These are phyloP conservation scores for Aschersonia sp. DNA, from an alignment of 2,329 filamentous ascomycete species.

Conservation along the genomic window DNA sequence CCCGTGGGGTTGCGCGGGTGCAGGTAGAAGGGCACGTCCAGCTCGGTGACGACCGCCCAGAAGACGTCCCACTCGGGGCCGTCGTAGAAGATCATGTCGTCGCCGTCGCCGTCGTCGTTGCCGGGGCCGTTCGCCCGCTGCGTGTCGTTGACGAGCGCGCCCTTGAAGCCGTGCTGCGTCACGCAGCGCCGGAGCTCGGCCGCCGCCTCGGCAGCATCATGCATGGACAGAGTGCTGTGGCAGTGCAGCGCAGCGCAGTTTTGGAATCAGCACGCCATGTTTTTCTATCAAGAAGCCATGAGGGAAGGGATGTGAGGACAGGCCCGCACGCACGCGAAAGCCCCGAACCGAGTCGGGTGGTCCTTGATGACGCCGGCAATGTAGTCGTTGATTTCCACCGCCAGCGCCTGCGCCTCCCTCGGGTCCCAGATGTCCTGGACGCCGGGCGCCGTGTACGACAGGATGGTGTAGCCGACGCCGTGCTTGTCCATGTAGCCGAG, in stretches of 20 bases:
- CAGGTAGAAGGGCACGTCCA: slow-evolving; percentile 51
- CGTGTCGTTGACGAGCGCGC: slow-evolving; percentile 46
- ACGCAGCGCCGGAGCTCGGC: slow-evolving; percentile 38
- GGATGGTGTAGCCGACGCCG: slow-evolving; percentile 31
- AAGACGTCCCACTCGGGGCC: slow-evolving; percentile 44
- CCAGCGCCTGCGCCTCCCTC: slow-evolving; percentile 23
- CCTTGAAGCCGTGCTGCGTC: slow-evolving; percentile 44
- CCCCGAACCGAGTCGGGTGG: slow-evolving; percentile 26
- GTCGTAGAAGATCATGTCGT: slow-evolving; percentile 52
- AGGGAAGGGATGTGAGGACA: not conserved
- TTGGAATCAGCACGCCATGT: too few relatives aligned
- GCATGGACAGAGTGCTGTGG: slow-evolving; percentile 34
- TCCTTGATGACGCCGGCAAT: slow-evolving; percentile 21
- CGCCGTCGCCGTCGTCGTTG: slow-evolving; percentile 40
- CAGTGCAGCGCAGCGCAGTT: too few relatives aligned
- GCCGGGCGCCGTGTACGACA: slow-evolving; percentile 33
- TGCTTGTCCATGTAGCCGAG: slow-evolving; percentile 28
- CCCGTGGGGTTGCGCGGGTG: slow-evolving; percentile 46
- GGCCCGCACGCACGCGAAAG: slow-evolving; percentile 23
- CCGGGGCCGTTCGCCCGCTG: too few relatives aligned
- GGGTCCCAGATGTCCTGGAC: slow-evolving; percentile 29
- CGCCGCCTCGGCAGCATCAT: slow-evolving; percentile 34
- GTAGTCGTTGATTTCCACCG: slow-evolving; percentile 28
- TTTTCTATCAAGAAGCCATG: too few relatives aligned
- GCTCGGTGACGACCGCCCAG: slow-evolving; percentile 41